Evolutionary conservation across 495 filamentous ascomycete genomes (phyloP).

Genomic region (Tetracladium setigerum): DNA sequence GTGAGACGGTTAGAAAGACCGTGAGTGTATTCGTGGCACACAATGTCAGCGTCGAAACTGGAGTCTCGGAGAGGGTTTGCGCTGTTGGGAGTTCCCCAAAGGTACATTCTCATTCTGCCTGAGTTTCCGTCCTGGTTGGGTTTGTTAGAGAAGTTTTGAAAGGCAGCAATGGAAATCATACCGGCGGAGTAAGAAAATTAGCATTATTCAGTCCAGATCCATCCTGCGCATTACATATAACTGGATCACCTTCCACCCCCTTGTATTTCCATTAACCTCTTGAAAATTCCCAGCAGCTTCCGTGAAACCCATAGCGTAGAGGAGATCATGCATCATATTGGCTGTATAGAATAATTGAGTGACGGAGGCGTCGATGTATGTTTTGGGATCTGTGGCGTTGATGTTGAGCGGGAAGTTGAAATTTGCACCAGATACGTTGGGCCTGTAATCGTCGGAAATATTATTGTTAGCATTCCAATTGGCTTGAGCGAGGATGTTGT

Average conservation of each 20-base stretch:
- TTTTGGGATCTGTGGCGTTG: slow-evolving; percentile 23
- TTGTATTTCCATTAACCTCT: slow-evolving; percentile 38
- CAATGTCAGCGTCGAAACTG: slow-evolving; percentile 37
- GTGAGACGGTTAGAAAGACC: slow-evolving; percentile 45
- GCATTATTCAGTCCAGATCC: slow-evolving; percentile 43
- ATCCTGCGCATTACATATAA: slow-evolving; percentile 47
- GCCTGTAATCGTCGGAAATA: slow-evolving; percentile 35
- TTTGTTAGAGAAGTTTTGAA: too few species aligned
- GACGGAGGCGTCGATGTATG: slow-evolving; percentile 35
- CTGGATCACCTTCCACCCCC: slow-evolving; percentile 38
- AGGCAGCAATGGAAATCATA: too few species aligned
- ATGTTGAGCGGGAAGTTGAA: slow-evolving; percentile 35
- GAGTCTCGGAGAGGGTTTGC: slow-evolving; percentile 37
- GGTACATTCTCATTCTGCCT: slow-evolving; percentile 44
- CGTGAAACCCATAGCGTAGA: slow-evolving; percentile 45
- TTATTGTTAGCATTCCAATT: slow-evolving; percentile 30
- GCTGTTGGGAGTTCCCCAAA: slow-evolving; percentile 25
- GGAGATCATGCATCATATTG: slow-evolving; percentile 45
- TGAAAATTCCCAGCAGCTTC: slow-evolving; percentile 49
- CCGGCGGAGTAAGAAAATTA: slow-evolving; percentile 40
- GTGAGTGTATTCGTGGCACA: slow-evolving; percentile 33
- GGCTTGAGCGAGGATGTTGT: slow-evolving; percentile 40
- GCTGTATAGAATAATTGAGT: slow-evolving; percentile 48
- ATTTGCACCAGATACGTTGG: slow-evolving; percentile 23
- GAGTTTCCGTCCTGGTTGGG: slow-evolving; percentile 29